Conservation (phyloP, 306 rosid species). For the Cicer arietinum region DNA sequence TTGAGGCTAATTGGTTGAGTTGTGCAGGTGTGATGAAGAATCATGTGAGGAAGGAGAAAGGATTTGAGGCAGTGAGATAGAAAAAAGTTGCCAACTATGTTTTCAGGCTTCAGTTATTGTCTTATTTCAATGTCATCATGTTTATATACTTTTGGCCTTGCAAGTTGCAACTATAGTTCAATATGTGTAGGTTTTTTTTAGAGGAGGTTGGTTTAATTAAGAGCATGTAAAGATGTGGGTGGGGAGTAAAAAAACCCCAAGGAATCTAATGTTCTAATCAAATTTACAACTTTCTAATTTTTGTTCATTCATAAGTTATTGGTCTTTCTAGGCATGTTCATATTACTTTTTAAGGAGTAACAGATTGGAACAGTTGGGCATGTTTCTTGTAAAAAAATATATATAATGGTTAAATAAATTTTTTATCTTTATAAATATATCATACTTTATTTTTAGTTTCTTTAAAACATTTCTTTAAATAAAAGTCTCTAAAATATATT, state of each 20-base stretch:
- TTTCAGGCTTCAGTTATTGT: constrained; percentile 52
- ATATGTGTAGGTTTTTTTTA: constrained; percentile 47
- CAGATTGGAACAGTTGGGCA: constrained; percentile 27
- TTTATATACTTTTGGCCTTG: constrained; percentile 51
- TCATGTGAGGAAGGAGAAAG: constrained; percentile 76
- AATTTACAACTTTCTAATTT: constrained; percentile 52
- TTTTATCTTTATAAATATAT: no score
- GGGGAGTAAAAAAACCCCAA: constrained; percentile 17
- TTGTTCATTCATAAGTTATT: constrained; percentile 16
- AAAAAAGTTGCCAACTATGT: constrained; percentile 53
- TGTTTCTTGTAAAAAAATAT: not conserved
- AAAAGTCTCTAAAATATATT: no score
- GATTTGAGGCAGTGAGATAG: constrained; percentile 62
- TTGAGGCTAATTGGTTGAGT: constrained; percentile 53
- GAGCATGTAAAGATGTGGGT: constrained; percentile 54
- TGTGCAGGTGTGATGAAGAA: constrained; percentile 75
- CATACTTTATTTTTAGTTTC: no score
- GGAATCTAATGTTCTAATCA: constrained; percentile 53
- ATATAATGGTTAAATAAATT: no score
- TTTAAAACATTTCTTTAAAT: no score
- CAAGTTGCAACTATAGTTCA: constrained; percentile 46
- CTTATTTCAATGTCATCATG: constrained; percentile 59
- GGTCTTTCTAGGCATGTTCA: constrained; percentile 38
- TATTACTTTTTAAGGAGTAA: constrained; percentile 34
- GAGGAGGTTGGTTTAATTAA: constrained; percentile 37